These are phyloP conservation scores for Lactifluus piperatus DNA, from an alignment of 768 basidiomycete species.

Conservation along the genomic window DNA sequence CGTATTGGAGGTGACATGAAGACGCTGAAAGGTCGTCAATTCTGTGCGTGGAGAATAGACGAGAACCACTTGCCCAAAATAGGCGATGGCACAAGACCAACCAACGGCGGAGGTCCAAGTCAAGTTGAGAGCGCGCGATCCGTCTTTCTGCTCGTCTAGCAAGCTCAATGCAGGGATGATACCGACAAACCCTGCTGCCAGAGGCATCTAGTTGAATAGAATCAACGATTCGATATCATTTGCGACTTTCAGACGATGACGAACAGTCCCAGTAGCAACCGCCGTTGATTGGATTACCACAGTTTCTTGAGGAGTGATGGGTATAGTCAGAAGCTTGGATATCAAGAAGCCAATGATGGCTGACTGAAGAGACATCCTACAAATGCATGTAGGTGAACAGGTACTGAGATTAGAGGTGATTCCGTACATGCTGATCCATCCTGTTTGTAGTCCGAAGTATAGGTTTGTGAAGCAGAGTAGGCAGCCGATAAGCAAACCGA, in stretches of 20 bases:
- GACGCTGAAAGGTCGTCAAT: slow-evolving; percentile 43
- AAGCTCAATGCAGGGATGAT: slow-evolving; percentile 85
- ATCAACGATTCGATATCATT: background rate
- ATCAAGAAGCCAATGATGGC: slow-evolving; percentile 87
- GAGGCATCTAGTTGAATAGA: slow-evolving; percentile 49
- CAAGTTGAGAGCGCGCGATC: slow-evolving; percentile 63
- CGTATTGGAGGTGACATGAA: slow-evolving; percentile 92
- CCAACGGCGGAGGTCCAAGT: slow-evolving; percentile 64
- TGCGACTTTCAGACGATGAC: background rate
- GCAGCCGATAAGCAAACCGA: slow-evolving; percentile 80
- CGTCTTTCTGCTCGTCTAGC: slow-evolving; percentile 67
- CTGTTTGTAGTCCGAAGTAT: slow-evolving; percentile 80
- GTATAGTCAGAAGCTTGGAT: slow-evolving; percentile 61
- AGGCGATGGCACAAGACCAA: slow-evolving; percentile 90
- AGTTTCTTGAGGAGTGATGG: slow-evolving; percentile 85
- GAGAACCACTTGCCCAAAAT: slow-evolving; percentile 60
- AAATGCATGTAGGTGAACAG: background rate
- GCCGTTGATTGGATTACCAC: slow-evolving; percentile 94
- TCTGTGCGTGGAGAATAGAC: background rate
- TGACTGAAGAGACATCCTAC: slow-evolving; percentile 92
- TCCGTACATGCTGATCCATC: slow-evolving; percentile 80
- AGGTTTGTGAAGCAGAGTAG: slow-evolving; percentile 89
- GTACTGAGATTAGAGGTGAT: slow-evolving; percentile 9
- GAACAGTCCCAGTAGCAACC: slow-evolving; percentile 76
- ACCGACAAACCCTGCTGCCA: slow-evolving; percentile 84